Evolutionary conservation across 2,329 filamentous ascomycete species (phyloP).

Genomic region (Hypoxylon sp.): DNA sequence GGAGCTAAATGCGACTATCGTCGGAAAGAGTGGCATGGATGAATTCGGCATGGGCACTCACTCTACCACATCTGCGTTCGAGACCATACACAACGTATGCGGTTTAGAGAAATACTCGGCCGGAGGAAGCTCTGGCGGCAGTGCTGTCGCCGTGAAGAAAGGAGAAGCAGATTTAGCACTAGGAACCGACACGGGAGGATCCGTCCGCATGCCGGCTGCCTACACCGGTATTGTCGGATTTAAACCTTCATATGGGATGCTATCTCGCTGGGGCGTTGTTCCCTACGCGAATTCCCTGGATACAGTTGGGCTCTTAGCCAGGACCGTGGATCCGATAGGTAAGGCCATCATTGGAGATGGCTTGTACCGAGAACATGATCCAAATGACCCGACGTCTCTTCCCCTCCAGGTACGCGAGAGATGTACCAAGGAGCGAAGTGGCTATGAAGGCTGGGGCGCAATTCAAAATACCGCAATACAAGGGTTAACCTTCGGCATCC

Average conservation of each 20-base stretch:
- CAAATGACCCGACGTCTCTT: conserved; percentile 80
- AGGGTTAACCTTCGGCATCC: conserved; percentile 66
- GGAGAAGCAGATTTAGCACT: conserved; percentile 73
- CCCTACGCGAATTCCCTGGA: conserved; percentile 94
- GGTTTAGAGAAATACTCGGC: conserved; percentile 65
- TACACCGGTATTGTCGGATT: conserved; percentile 88
- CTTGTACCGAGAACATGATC: conserved; percentile 69
- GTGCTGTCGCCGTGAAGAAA: conserved; percentile 83
- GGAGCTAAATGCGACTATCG: conserved; percentile 70
- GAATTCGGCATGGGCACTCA: conserved; percentile 97
- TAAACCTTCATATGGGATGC: conserved; percentile 90
- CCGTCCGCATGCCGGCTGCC: conserved; percentile 86
- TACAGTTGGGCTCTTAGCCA: conserved; percentile 83
- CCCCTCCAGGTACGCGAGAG: conserved; percentile 65
- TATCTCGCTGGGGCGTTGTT: conserved; percentile 88
- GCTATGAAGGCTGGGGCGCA: conserved; percentile 40
- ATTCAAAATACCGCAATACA: conserved; percentile 43
- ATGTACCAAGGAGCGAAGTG: conserved; percentile 53
- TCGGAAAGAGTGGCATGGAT: conserved; percentile 92
- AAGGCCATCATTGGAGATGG: conserved; percentile 64
- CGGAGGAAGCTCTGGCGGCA: conserved; percentile 93
- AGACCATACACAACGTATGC: conserved; percentile 69
- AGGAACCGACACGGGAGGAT: conserved; percentile 94
- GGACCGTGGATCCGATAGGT: conserved; percentile 63
- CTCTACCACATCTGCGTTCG: conserved; percentile 75